phyloP scores from a whole-genome alignment of 2,329 filamentous ascomycete genomes.

The Hymenoscyphus albidus region DNA sequence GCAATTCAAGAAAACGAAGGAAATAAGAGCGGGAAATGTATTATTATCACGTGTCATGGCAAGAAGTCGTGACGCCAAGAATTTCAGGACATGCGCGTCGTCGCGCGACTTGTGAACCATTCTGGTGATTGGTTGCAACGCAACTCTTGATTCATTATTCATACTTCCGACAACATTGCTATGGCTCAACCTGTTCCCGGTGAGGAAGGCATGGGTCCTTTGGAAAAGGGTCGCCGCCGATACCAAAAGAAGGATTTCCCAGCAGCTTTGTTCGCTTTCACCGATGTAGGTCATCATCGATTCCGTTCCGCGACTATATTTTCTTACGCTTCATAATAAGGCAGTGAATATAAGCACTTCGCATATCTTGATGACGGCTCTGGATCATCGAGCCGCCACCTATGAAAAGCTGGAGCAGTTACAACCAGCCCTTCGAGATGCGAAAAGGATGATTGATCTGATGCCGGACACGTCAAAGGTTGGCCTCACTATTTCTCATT shows the following conservation, averaged over 20 bases:
- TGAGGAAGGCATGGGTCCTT: conserved; percentile 28
- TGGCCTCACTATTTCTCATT: neutral
- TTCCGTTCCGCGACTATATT: no score
- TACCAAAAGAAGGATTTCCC: conserved; percentile 32
- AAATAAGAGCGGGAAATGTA: no score
- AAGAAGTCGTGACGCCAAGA: no score
- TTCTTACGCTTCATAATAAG: conserved; percentile 18
- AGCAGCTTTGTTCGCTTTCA: conserved; percentile 18
- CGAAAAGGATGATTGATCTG: conserved; percentile 34
- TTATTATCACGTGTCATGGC: no score
- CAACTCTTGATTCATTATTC: neutral
- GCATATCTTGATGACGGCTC: conserved; percentile 30
- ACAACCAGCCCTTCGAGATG: conserved; percentile 32
- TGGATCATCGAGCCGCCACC: conserved; percentile 35
- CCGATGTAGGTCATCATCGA: conserved; percentile 12
- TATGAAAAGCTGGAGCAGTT: conserved; percentile 33
- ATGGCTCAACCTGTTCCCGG: conserved; percentile 15
- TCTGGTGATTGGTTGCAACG: neutral
- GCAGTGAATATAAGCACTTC: conserved; percentile 27
- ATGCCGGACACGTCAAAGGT: conserved; percentile 33
- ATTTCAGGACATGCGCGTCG: neutral
- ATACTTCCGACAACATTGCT: neutral
- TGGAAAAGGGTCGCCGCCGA: conserved; percentile 28
- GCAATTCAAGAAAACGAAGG: no score
- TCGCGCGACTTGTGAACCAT: neutral